Conservation (phyloP, 2,329 filamentous ascomycete species). For the Microdochium bolleyi region DNA sequence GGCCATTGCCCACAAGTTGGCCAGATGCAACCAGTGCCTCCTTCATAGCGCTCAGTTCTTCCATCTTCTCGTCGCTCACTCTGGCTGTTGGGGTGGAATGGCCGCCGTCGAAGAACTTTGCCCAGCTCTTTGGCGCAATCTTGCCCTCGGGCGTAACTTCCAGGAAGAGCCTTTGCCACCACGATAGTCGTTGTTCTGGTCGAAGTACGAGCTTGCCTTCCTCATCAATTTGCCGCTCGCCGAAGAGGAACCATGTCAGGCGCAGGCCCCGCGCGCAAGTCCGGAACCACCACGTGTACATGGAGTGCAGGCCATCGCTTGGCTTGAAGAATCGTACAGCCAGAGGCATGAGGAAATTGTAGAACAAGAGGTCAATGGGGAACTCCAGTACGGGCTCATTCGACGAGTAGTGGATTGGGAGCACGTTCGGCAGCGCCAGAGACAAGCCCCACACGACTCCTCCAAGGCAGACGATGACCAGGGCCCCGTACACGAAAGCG, state of each 20-base stretch:
- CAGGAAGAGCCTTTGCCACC: slow-evolving; percentile 36
- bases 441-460: slow-evolving; percentile 92
- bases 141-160: slow-evolving; percentile 30
- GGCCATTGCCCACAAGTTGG: slow-evolving; percentile 61
- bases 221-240: slow-evolving; percentile 72
- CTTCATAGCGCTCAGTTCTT: slow-evolving; percentile 29
- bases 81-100: slow-evolving; percentile 31
- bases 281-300: slow-evolving; percentile 97
- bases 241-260: slow-evolving; percentile 89
- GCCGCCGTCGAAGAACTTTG: slow-evolving; percentile 41
- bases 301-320: slow-evolving; percentile 70
- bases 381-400: slow-evolving; percentile 92
- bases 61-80: slow-evolving; percentile 27
- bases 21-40: slow-evolving; percentile 34
- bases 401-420: slow-evolving; percentile 90
- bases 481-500: slow-evolving; percentile 85
- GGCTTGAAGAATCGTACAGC: slow-evolving; percentile 79
- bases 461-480: slow-evolving; percentile 88
- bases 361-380: slow-evolving; percentile 87
- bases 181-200: slow-evolving; percentile 20
- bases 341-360: slow-evolving; percentile 91
- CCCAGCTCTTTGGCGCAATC: slow-evolving; percentile 50
- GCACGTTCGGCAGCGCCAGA: slow-evolving; percentile 57
- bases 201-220: slow-evolving; percentile 56
- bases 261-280: slow-evolving; percentile 72